Percentiles rank a stretch among this genome's conserved stretches.
Evolutionary conservation across 352 stramenopile genomes (phyloP).

Genomic region (Elongisporangium undulatum): DNA sequence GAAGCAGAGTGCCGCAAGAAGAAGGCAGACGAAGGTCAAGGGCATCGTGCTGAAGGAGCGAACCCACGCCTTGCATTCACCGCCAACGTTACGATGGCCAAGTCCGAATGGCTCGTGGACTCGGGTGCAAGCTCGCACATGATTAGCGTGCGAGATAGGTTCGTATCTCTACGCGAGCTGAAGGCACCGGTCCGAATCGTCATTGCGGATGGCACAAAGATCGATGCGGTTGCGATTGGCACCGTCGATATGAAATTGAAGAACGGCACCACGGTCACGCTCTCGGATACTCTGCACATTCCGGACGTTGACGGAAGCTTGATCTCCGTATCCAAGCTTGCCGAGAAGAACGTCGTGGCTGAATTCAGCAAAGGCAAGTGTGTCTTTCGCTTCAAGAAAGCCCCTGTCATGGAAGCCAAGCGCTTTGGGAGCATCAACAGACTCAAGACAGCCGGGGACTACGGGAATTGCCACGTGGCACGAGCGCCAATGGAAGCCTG

Average conservation of each 20-base stretch:
- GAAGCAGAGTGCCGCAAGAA: conserved; percentile 1
- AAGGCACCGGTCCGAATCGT: conserved; percentile 7
- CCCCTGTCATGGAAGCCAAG: conserved; percentile 11
- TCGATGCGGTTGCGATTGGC: conserved; percentile 12
- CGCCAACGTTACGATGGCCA: conserved; percentile 2
- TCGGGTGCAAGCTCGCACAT: conserved; percentile 12
- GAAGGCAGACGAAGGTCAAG: neutral
- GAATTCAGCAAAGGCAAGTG: conserved; percentile 14
- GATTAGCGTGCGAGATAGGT: conserved; percentile 11
- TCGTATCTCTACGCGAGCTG: conserved; percentile 9
- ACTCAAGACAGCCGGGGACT: conserved; percentile 10
- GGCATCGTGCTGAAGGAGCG: neutral
- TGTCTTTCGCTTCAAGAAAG: conserved; percentile 4
- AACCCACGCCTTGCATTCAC: conserved; percentile 3
- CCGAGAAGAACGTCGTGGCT: conserved; percentile 8
- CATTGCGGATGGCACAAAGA: conserved; percentile 14
- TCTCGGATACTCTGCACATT: conserved; percentile 11
- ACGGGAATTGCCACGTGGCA: conserved; percentile 5
- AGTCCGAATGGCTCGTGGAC: conserved; percentile 11
- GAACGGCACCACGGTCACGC: conserved; percentile 6
- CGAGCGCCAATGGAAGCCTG: conserved; percentile 7
- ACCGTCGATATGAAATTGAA: conserved; percentile 9
- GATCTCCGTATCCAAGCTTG: conserved; percentile 13
- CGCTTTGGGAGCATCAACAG: conserved; percentile 13
- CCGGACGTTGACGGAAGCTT: conserved; percentile 11